Conservation (phyloP, 768 basidiomycete genomes). For the Mycena rosella region DNA sequence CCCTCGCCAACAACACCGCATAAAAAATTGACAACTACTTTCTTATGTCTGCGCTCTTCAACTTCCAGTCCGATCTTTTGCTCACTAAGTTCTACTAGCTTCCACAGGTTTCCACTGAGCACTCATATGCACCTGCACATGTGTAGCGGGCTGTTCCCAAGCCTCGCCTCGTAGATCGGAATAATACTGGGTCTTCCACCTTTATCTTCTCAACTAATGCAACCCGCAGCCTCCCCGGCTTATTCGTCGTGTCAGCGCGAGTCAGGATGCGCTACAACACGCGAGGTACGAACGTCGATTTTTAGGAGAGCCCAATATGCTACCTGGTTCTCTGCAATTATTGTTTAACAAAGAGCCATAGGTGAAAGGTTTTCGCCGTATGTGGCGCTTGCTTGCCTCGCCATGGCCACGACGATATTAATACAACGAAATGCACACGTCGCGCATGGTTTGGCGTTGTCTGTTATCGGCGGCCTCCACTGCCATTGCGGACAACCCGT, state of each 20-base stretch:
- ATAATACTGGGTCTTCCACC: conserved; percentile 87
- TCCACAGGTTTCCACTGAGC: too few species aligned
- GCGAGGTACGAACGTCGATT: too few species aligned
- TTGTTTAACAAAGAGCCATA: conserved; percentile 45
- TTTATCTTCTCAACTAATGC: not conserved
- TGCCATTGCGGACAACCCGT: not conserved
- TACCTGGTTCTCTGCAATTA: not conserved
- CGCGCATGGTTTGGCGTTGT: not conserved
- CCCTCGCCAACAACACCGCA: too few species aligned
- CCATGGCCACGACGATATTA: conserved; percentile 86
- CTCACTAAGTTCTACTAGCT: too few species aligned
- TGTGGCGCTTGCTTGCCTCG: conserved; percentile 91
- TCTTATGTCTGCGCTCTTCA: conserved; percentile 98
- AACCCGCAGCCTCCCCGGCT: conserved; percentile 79
- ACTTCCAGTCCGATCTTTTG: conserved; percentile 95
- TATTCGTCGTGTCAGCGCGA: conserved; percentile 95
- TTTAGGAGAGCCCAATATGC: too few species aligned
- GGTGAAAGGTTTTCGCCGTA: conserved; percentile 98
- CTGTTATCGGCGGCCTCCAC: not conserved
- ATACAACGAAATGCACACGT: conserved; percentile 20
- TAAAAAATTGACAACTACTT: too few species aligned
- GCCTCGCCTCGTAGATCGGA: conserved; percentile 92
- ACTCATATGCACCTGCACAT: conserved; percentile 98
- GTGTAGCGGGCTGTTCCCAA: conserved; percentile 90
- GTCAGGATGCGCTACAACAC: too few species aligned